Evolutionary conservation across 371 early-diverging fungal species (phyloP), one percentile per base, ranked within the genome.

Genomic region (Batrachochytrium dendrobatidis): DNA sequence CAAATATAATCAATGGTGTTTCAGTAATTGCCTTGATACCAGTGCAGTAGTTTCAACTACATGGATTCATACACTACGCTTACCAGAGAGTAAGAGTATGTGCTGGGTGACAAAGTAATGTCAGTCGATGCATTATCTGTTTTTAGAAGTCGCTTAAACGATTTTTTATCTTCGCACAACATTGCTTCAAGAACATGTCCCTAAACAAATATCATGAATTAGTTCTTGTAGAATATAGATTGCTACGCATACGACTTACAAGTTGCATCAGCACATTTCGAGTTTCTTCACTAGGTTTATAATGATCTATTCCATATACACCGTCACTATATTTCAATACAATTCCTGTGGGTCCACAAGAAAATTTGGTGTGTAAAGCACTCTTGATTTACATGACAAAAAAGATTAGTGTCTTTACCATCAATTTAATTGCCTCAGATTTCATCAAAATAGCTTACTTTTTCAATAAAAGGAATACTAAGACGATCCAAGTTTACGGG

Each of bases 111-210:
- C n/a, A n/a, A n/a, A n/a, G n/a, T n/a, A n/a, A n/a, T n/a, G n/a
- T n/a, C n/a, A n/a, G n/a, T n/a, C n/a, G n/a, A n/a, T n/a, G n/a
- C n/a, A 39, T 15, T 79, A 32, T 67, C 70, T 62, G 83, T n/a
- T 8, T 52, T 87, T 30, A 86, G 72, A 60, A 84, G 85, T 35
- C 71, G 66, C 8, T 76, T 70, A 68, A 86, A 94, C 56, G 89
- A 84, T 6, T 61, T 34, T 3, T 82, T 82, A 8, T 80, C 68
- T 3, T 75, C 62, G 0, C 92, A 91, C 54, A 94, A 62, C 66
- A 89, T 79, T 66, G 84, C 87, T 61, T 94, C 95, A 74, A 94
- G 78, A 1, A 89, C 87, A 66, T 86, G 87, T 1, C 94, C 94
- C 86, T 86, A 61, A 6, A 56, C 8, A 55, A 56, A n/a, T 20